A percentile compares a stretch with the other conserved stretches of the same genome.
phyloP scores from a whole-genome alignment of 768 basidiomycete genomes.

The Lactarius vividus region DNA sequence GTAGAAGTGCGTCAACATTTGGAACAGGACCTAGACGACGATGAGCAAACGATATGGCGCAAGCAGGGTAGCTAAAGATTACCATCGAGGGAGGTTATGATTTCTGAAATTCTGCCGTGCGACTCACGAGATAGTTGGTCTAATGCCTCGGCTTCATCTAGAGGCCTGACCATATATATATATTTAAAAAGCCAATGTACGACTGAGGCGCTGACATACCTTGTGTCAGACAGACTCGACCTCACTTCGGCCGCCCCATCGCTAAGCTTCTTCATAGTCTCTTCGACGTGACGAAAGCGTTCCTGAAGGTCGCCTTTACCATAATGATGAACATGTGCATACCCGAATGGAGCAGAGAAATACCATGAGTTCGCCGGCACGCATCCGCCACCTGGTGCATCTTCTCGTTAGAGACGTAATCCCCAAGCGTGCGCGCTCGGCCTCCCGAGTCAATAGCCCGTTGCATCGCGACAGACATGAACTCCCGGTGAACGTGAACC shows the following conservation, averaged over 20 bases:
- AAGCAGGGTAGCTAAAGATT: not conserved
- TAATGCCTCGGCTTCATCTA: conserved; percentile 23
- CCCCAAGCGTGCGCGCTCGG: conserved; percentile 65
- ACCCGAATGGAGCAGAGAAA: conserved; percentile 28
- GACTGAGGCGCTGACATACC: conserved; percentile 11
- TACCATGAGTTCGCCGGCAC: conserved; percentile 68
- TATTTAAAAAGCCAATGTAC: not conserved
- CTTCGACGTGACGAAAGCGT: conserved; percentile 50
- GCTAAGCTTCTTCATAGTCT: conserved; percentile 25
- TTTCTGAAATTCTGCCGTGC: conserved; percentile 17
- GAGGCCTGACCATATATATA: conserved; percentile 1
- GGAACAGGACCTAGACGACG: conserved; percentile 41
- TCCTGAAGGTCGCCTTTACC: conserved; percentile 40
- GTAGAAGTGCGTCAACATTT: conserved; percentile 49
- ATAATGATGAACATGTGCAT: conserved; percentile 4
- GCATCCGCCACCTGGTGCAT: conserved; percentile 79
- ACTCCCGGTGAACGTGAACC: conserved; percentile 71
- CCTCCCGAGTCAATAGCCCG: conserved; percentile 72
- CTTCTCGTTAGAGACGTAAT: conserved; percentile 74
- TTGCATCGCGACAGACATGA: conserved; percentile 63
- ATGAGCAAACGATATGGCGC: conserved; percentile 1
- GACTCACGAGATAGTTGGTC: conserved; percentile 21
- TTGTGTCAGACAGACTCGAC: conserved; percentile 17
- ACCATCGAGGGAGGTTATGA: conserved; percentile 22
- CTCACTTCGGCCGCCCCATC: conserved; percentile 27